Evolutionary conservation across 2,329 filamentous ascomycete species (phyloP).

Genomic region (Stylonectria norvegica): DNA sequence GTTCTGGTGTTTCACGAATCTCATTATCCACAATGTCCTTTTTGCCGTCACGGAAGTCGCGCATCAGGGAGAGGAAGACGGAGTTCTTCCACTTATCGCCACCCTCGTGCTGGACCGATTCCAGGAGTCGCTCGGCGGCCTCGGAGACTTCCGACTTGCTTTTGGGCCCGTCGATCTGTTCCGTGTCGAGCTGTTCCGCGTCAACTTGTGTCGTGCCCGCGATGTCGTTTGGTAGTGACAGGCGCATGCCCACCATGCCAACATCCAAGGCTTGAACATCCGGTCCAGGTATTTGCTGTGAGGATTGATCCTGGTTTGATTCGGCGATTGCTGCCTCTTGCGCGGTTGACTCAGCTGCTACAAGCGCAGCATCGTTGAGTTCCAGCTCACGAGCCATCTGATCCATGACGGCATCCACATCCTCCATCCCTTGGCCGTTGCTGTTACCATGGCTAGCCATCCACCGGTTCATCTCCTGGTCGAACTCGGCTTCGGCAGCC

Average conservation of each 20-base stretch:
- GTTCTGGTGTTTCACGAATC: constrained; percentile 32
- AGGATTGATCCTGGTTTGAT: constrained; percentile 4
- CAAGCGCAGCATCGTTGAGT: constrained; percentile 31
- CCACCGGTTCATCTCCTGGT: constrained; percentile 41
- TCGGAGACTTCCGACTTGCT: constrained; percentile 39
- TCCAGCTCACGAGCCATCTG: constrained; percentile 41
- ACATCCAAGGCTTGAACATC: constrained; percentile 33
- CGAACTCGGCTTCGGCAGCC: constrained; percentile 34
- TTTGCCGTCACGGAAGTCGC: constrained; percentile 42
- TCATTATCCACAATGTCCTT: constrained; percentile 44
- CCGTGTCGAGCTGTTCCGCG: constrained; percentile 10
- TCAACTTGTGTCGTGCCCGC: constrained; percentile 2
- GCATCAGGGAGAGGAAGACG: constrained; percentile 43
- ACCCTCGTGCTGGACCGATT: constrained; percentile 42
- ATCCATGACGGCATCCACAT: constrained; percentile 43
- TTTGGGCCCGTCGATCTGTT: constrained; percentile 17
- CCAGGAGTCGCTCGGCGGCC: constrained; percentile 41
- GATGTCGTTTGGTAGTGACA: neutral
- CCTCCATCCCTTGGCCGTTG: constrained; percentile 31
- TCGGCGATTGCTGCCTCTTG: constrained; percentile 8
- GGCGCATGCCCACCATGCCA: constrained; percentile 30
- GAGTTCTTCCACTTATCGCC: constrained; percentile 48
- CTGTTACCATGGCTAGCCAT: constrained; percentile 34
- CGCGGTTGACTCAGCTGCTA: constrained; percentile 17
- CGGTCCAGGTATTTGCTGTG: constrained; percentile 10